Evolutionary conservation across 2,329 filamentous ascomycete species (phyloP).

Genomic region (Sarocladium kiliense): DNA sequence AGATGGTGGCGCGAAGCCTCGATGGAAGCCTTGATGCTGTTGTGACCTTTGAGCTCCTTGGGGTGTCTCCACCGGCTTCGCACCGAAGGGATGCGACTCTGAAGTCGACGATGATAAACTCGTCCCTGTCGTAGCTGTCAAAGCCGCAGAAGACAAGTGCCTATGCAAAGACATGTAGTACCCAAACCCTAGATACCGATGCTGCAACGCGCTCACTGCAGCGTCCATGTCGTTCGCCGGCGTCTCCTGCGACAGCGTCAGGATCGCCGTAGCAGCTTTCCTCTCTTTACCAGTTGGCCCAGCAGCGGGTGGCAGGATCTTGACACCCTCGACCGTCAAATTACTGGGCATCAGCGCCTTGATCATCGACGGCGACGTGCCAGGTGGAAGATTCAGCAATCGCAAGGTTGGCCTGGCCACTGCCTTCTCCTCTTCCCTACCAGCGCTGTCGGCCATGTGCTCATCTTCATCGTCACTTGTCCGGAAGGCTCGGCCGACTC

Average conservation of each 20-base stretch:
- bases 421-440: constrained; percentile 51
- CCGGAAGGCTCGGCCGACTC: constrained; percentile 56
- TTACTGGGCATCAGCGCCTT: constrained; percentile 54
- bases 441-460: constrained; percentile 35
- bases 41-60: constrained; percentile 29
- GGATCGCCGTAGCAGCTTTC: constrained; percentile 71
- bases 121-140: constrained; percentile 32
- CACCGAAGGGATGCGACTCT: constrained; percentile 68
- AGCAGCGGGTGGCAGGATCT: constrained; percentile 52
- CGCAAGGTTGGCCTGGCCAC: constrained; percentile 58
- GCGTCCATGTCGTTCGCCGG: constrained; percentile 78
- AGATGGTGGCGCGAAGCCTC: constrained; percentile 70
- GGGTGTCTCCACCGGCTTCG: constrained; percentile 54
- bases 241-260: constrained; percentile 75
- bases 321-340: constrained; percentile 67
- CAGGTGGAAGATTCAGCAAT: constrained; percentile 55
- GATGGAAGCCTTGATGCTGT: constrained; percentile 38
- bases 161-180: constrained; percentile 76
- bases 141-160: constrained; percentile 72
- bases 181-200: constrained; percentile 79
- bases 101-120: constrained; percentile 32
- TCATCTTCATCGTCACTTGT: constrained; percentile 61
- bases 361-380: constrained; percentile 53
- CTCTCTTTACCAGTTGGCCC: constrained; percentile 54
- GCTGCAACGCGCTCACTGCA: constrained; percentile 71